Evolutionary conservation across 2,329 filamentous ascomycete genomes (phyloP).

Genomic region (Beauveria caledonica): DNA sequence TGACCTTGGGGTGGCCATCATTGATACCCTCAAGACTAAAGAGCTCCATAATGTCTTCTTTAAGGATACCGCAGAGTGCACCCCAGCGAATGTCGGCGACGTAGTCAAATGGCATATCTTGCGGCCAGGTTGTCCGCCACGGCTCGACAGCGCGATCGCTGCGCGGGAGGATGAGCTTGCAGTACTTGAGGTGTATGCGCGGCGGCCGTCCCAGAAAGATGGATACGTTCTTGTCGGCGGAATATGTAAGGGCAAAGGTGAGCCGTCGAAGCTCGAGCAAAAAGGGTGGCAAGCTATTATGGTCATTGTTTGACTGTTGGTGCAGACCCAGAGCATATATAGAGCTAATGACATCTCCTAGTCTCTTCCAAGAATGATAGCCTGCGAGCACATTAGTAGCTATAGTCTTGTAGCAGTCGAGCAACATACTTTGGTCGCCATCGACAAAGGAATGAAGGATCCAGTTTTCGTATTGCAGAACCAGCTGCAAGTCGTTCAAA

Average conservation of each 20-base stretch:
- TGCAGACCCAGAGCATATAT: constrained; percentile 40
- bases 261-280: constrained; percentile 30
- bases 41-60: constrained; percentile 12
- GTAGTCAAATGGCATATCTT: constrained; percentile 11
- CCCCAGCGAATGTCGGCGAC: constrained; percentile 11
- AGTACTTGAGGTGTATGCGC: constrained; percentile 34
- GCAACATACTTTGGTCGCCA: constrained; percentile 34
- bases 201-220: constrained; percentile 43
- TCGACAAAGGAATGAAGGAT: constrained; percentile 35
- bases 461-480: constrained; percentile 38
- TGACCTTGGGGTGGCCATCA: constrained; percentile 5
- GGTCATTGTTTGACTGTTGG: constrained; percentile 21
- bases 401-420: neutral
- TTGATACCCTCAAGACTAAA: neutral
- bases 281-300: constrained; percentile 26
- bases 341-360: constrained; percentile 37
- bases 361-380: constrained; percentile 37
- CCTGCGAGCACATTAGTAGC: constrained; percentile 21
- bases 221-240: constrained; percentile 37
- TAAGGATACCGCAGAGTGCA: constrained; percentile 7
- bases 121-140: constrained; percentile 3
- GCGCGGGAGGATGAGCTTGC: constrained; percentile 23
- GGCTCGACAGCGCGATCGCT: neutral
- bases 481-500: constrained; percentile 36
- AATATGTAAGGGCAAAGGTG: constrained; percentile 34